Evolutionary conservation across 2,329 filamentous ascomycete species (phyloP), one percentile per base, ranked within the genome.

Genomic region (Rhexocercosporidium sp.): DNA sequence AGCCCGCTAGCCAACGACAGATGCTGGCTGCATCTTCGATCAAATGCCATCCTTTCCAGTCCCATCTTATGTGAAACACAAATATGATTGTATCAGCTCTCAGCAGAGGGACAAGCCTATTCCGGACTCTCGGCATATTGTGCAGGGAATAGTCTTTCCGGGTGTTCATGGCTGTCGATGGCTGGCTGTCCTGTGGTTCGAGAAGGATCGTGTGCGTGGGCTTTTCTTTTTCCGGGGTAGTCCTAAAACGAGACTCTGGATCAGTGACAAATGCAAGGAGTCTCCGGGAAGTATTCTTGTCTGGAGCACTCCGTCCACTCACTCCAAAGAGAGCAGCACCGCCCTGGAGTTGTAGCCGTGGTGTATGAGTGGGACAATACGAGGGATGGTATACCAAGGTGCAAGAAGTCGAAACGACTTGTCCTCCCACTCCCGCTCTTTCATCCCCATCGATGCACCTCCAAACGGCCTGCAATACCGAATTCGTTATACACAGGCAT

Each of bases 191-290:
- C 41, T 51, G 29, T 62, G 46, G 20, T 37, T 60, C 47, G 37
- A 67, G 61, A 62, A 57, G 66, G 31, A 61, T 56, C 27, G 31
- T 59, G n/a, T 39, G n/a, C 31, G 31, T 29, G 57, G 57, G 39
- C 25, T 31, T 63, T 67, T 66, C 62, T 65, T 70, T 68, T 66
- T 70, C 41, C 53, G 64, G 51, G 37, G 63, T 25, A 63, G 46
- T 56, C 49, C 59, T 64, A 37, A 67, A 65, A 46, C 53, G 53
- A 59, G 22, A 62, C 44, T 37, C 44, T 53, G 44, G 53, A 69
- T 64, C 59, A 66, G 14, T 49, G 57, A 56, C 54, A 34, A 64
- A 64, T 46, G 66, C 61, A 68, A 66, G 68, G 68, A 66, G 56
- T 27, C 51, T 59, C 47, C 66, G 64, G 59, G 53, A 59, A 47